Base-by-base conservation (phyloP, 371 early-diverging fungal species). In the Nematocida sp. region DNA sequence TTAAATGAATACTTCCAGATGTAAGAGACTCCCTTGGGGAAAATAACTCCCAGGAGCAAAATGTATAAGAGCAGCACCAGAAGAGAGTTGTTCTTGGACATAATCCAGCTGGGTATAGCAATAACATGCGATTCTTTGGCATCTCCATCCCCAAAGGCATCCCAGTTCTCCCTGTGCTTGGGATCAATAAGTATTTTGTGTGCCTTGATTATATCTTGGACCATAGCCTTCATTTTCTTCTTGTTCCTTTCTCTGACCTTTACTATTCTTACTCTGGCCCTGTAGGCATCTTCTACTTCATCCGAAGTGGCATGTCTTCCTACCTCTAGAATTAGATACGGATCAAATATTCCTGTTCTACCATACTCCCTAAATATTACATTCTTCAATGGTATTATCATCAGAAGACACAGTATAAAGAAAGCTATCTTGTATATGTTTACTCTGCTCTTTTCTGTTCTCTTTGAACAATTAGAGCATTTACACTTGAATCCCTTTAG, bases 61-160 rank as follows among this genome's bases (percentile, higher is more conserved):
- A 63, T 46, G 52, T 83, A 83, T 23, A 80, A 2, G 11, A 74
- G 43, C 34, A 83, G 55, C 11, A 66, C 31, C 11, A 66, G 4
- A 25, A 78, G 27, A 27, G 63, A 19, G 15, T 49, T 43, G 47
- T 74, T 65, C 45, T 66, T 75, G n/a, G 58, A 75, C 32, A 81
- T 55, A 37, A 80, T 17, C 35, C 76, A 62, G 27, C 52, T 27
- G 29, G 83, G 83, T n/a, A 83, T 80, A 13, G 83, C 83, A 5
- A 83, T 62, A 13, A 78, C 54, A 57, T 80, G 76, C n/a, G 25
- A 57, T 15, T 55, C 64, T 53, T 53, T 65, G 23, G 51, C 62
- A 13, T 77, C 75, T 2, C 27, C 58, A 21, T 66, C 67, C 48
- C 67, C 67, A 53, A 66, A 66, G 23, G 55, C 46, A 46, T 81